Base-by-base conservation (phyloP, 805 yeast genomes). In the Vanderwaltozyma yarrowii region DNA sequence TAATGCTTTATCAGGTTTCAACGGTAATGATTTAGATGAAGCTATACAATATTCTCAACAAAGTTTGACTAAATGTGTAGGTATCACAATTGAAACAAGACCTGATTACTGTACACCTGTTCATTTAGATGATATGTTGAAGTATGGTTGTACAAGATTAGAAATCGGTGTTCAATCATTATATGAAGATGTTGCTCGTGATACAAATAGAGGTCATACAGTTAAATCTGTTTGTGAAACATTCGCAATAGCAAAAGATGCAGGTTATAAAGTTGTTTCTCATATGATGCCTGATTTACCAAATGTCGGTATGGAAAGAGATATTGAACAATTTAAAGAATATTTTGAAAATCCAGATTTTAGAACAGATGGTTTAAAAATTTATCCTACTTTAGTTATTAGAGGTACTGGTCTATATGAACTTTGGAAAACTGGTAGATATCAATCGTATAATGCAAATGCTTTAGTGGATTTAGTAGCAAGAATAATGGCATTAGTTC, bases 211-310 rank as follows among this genome's bases (percentile, higher is more conserved):
- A 63, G 98, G 98, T 3, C 98, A 92, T 56, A 92, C 98, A 0
- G 98, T 92, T 17, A 81, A 80, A 58, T 78, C 97, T 2, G 98
- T 92, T 9, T 84, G 96, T 62, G 94, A 89, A 56, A 92, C 97
- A 0, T 92, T 92, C 66, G 84, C 85, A 1, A 76, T 82, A 33
- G 94, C 97, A n/a, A 92, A 92, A 58, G 98, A 92, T 62, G 89
- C 98, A 1, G 98, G 98, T 12, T 92, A 88, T 63, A 92, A 92
- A 59, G 95, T 92, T 38, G 98, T 92, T 18, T 79, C 94, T 47
- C 98, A 92, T 65, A 92, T 92, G 98, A 92, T 92, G 98, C 98
- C 98, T 13, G 98, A 92, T 67, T 70, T 92, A 52, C 98, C 98
- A 14, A 92, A 92, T 54, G 96, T 92, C 42, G 98, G 97, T 15